Evolutionary conservation across 1,139 yeast genomes (phyloP).

Genomic region (Geotrichum reessii): DNA sequence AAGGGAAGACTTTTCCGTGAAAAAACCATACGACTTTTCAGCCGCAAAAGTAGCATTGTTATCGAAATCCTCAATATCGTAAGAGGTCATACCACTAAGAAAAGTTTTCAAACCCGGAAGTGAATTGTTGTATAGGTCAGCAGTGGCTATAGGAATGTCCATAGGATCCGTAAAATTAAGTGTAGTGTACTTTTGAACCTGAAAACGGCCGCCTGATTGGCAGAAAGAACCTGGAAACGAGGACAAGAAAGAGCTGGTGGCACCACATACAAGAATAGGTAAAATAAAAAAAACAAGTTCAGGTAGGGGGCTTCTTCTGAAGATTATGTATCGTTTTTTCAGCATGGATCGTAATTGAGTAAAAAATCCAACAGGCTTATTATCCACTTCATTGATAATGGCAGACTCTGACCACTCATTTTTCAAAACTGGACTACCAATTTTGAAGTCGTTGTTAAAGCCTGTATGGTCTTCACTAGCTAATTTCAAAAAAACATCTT

Average conservation of each 20-base stretch:
- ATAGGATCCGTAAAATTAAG: conserved; percentile 18
- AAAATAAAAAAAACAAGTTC: conserved; percentile 29
- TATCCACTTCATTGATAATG: conserved; percentile 1
- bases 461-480: conserved; percentile 35
- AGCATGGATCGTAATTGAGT: conserved; percentile 32
- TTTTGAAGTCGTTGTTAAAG: conserved; percentile 6
- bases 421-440: neutral
- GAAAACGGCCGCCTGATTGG: conserved; percentile 21
- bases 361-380: conserved; percentile 22
- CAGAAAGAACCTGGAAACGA: conserved; percentile 28
- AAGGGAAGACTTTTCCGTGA: conserved; percentile 19
- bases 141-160: conserved; percentile 23
- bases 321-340: conserved; percentile 31
- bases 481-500: conserved; percentile 35
- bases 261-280: conserved; percentile 34
- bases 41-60: conserved; percentile 11
- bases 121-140: conserved; percentile 8
- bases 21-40: conserved; percentile 16
- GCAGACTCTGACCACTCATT: neutral
- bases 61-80: conserved; percentile 12
- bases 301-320: conserved; percentile 31
- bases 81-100: conserved; percentile 21
- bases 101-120: conserved; percentile 23
- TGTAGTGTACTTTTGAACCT: conserved; percentile 23
- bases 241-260: conserved; percentile 28